phyloP scores from a whole-genome alignment of 352 stramenopile species.

The Pythium aphanidermatum region DNA sequence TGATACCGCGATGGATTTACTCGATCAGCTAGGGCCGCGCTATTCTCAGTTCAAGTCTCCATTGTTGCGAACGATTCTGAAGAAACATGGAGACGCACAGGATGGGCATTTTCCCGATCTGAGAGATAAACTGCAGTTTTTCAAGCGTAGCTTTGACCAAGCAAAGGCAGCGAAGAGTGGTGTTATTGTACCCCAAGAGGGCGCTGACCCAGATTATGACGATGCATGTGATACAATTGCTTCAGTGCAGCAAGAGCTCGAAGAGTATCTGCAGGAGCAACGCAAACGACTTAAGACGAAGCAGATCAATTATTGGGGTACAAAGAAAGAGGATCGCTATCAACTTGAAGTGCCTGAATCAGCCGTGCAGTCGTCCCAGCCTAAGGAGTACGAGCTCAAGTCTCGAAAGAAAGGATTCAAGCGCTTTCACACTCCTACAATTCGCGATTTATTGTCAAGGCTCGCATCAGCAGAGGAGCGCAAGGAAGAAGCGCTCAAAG shows the following conservation, averaged over 20 bases:
- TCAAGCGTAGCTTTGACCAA: conserved; percentile 96
- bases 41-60: conserved; percentile 54
- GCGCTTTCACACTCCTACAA: conserved; percentile 87
- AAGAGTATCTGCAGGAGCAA: conserved; percentile 86
- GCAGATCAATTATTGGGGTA: conserved; percentile 92
- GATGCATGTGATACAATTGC: conserved; percentile 84
- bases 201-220: conserved; percentile 95
- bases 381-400: conserved; percentile 94
- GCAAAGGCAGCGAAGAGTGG: conserved; percentile 85
- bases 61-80: conserved; percentile 50
- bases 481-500: conserved; percentile 78
- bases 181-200: conserved; percentile 91
- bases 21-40: conserved; percentile 69
- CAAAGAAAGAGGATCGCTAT: conserved; percentile 92
- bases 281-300: conserved; percentile 68
- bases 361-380: conserved; percentile 68
- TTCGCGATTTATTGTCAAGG: conserved; percentile 71
- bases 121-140: conserved; percentile 91
- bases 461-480: conserved; percentile 74
- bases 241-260: conserved; percentile 83
- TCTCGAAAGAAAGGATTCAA: conserved; percentile 91
- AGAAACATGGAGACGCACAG: conserved; percentile 16
- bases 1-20: conserved; percentile 70
- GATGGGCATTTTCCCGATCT: conserved; percentile 89
- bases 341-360: conserved; percentile 91